Percentiles rank a stretch among this genome's conserved stretches.
These are phyloP conservation scores for Aphanocladium album DNA, from an alignment of 2,329 filamentous ascomycete genomes.

Conservation along the genomic window DNA sequence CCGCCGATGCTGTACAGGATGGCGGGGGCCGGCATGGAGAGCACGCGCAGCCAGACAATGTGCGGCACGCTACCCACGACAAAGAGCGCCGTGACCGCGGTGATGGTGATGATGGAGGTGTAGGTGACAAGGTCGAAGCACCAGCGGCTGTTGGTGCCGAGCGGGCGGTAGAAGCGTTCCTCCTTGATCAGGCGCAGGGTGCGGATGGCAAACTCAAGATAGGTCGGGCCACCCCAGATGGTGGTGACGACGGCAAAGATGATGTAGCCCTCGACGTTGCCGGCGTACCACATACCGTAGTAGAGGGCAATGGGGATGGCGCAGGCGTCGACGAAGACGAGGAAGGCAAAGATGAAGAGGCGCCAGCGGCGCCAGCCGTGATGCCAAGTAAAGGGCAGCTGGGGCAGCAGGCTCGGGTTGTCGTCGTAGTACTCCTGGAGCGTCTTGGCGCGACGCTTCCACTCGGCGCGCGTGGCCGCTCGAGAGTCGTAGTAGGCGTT, in stretches of 20 bases:
- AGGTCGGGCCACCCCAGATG: constrained; percentile 51
- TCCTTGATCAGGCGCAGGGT: constrained; percentile 44
- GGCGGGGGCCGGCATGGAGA: constrained; percentile 47
- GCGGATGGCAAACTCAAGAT: constrained; percentile 47
- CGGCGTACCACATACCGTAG: constrained; percentile 43
- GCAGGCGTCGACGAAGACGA: constrained; percentile 41
- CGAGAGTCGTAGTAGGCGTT: constrained; percentile 37
- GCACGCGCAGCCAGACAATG: constrained; percentile 42
- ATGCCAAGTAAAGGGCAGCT: constrained; percentile 38
- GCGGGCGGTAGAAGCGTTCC: constrained; percentile 44
- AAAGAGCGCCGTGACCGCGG: constrained; percentile 44
- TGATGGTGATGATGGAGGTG: constrained; percentile 42
- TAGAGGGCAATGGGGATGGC: constrained; percentile 46
- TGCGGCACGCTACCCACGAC: constrained; percentile 48
- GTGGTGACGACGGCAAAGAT: constrained; percentile 50
- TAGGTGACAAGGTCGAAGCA: constrained; percentile 46
- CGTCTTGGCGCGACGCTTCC: constrained; percentile 29
- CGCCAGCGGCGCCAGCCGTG: constrained; percentile 36
- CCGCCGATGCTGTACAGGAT: constrained; percentile 45
- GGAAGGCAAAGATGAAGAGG: constrained; percentile 42
- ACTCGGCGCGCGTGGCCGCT: constrained; percentile 31
- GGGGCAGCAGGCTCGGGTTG: constrained; percentile 33
- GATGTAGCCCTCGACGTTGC: constrained; percentile 33
- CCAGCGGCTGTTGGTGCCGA: constrained; percentile 43
- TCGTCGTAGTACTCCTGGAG: constrained; percentile 36